A percentile compares a stretch with the other conserved stretches of the same genome.
Conservation (phyloP, 1,284 basidiomycete genomes). For the Apiotrichum sp. region DNA sequence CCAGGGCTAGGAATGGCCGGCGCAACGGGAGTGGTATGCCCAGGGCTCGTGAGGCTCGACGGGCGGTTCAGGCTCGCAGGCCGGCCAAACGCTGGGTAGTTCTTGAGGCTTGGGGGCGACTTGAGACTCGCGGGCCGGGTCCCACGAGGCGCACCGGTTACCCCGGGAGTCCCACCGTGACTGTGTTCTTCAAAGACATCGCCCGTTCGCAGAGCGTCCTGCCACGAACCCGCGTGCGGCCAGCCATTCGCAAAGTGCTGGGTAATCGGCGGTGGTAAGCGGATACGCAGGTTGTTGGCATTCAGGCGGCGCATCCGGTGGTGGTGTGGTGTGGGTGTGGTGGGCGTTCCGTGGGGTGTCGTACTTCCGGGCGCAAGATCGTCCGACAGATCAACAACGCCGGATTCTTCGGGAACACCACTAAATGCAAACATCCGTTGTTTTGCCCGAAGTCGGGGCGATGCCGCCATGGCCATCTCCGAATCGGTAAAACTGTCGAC, state of each 20-base stretch:
- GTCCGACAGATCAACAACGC: neutral
- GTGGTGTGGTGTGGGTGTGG: neutral
- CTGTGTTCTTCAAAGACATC: constrained; percentile 21
- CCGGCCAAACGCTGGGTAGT: no score
- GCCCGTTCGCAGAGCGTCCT: constrained; percentile 35
- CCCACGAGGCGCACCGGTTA: no score
- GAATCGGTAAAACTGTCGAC: constrained; percentile 15
- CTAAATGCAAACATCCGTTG: constrained; percentile 9
- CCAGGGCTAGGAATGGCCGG: no score
- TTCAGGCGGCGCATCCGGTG: constrained; percentile 3
- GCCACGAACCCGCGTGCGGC: constrained; percentile 44
- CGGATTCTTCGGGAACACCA: constrained; percentile 6
- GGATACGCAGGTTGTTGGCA: constrained; percentile 23
- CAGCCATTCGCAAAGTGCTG: constrained; percentile 35
- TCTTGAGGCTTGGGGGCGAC: no score
- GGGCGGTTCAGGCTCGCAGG: no score
- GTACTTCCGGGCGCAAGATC: no score
- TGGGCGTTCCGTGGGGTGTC: no score
- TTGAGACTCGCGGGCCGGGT: no score
- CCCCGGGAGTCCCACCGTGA: no score
- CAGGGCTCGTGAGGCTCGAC: neutral
- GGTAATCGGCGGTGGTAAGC: constrained; percentile 29
- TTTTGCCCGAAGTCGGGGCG: constrained; percentile 5
- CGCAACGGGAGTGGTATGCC: no score
- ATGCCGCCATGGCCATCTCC: constrained; percentile 8